Conservation (phyloP, 2,329 filamentous ascomycete species). For the Geosmithia morbida region DNA sequence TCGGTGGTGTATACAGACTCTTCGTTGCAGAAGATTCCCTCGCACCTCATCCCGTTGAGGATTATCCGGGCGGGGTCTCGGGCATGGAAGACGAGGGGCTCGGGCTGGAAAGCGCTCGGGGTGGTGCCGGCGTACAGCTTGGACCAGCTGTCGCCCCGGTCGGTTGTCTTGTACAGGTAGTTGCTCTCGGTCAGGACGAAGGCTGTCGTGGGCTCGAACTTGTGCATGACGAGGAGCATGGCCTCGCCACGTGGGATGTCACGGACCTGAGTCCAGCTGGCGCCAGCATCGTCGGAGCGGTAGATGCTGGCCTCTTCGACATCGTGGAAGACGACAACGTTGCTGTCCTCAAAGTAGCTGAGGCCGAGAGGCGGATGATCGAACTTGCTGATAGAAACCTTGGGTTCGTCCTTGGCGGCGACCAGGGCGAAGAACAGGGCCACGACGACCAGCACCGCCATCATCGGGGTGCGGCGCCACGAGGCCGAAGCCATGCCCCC, state of each 20-base stretch:
- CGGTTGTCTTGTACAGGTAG: conserved; percentile 69
- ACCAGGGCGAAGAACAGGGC: conserved; percentile 8
- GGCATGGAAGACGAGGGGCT: conserved; percentile 64
- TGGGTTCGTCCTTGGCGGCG: conserved; percentile 48
- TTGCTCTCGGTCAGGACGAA: conserved; percentile 59
- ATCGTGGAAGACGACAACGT: conserved; percentile 67
- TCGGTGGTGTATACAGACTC: conserved; percentile 64
- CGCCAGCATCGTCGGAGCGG: conserved; percentile 69
- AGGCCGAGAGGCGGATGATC: conserved; percentile 52
- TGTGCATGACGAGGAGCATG: conserved; percentile 56
- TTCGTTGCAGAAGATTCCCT: conserved; percentile 48
- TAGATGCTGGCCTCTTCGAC: conserved; percentile 48
- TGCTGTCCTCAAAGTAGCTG: conserved; percentile 84
- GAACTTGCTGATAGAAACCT: conserved; percentile 51
- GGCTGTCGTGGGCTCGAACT: conserved; percentile 63
- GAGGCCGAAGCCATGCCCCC: conserved; percentile 30
- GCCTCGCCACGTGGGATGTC: conserved; percentile 50
- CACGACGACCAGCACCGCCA: conserved; percentile 4
- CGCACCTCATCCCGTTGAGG: conserved; percentile 62
- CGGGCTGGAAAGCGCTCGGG: conserved; percentile 36
- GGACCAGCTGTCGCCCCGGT: conserved; percentile 71
- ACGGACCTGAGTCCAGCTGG: conserved; percentile 54
- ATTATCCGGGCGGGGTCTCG: conserved; percentile 73
- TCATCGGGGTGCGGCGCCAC: conserved; percentile 35
- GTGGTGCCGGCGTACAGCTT: conserved; percentile 50